A percentile compares a stretch with the other conserved stretches of the same genome.
Conservation (phyloP, 148 eudicot species). For the Persicaria tinctoria region DNA sequence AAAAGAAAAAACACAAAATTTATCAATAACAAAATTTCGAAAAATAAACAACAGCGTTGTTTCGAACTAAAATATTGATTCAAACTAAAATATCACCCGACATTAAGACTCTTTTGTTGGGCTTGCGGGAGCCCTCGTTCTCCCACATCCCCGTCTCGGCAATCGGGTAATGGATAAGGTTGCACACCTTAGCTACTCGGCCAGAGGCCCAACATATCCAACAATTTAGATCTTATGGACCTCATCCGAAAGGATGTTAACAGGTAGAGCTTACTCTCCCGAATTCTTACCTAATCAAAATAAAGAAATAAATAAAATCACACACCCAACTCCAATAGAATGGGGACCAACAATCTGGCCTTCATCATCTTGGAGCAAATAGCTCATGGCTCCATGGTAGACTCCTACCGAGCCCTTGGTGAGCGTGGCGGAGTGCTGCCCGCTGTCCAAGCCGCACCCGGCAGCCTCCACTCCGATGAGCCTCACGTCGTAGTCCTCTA, state of each 20-base stretch:
- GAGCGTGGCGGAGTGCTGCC: slow-evolving; percentile 62
- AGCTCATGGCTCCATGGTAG: slow-evolving; percentile 71
- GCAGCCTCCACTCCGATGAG: slow-evolving; percentile 70
- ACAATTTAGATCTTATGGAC: too few species aligned
- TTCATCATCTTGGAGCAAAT: slow-evolving; percentile 63
- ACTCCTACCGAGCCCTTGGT: slow-evolving; percentile 61
- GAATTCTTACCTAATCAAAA: neutral
- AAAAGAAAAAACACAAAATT: neutral
- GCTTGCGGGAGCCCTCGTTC: too few species aligned
- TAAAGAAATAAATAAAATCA: neutral
- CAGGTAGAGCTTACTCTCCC: too few species aligned
- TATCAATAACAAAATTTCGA: neutral
- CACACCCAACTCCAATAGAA: slow-evolving; percentile 67
- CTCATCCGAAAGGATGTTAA: too few species aligned
- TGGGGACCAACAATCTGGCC: slow-evolving; percentile 68
- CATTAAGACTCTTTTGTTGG: too few species aligned
- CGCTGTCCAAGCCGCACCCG: slow-evolving; percentile 53
- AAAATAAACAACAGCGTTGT: neutral
- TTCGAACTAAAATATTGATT: neutral
- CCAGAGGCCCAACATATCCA: too few species aligned
- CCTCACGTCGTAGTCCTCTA: slow-evolving; percentile 48
- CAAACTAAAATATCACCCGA: too few species aligned
- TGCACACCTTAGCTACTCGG: too few species aligned
- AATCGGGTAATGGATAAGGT: too few species aligned
- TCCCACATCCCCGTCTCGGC: too few species aligned